These are phyloP conservation scores for Erythrobasidium yunnanense DNA, from an alignment of 768 basidiomycete species.

Conservation along the genomic window DNA sequence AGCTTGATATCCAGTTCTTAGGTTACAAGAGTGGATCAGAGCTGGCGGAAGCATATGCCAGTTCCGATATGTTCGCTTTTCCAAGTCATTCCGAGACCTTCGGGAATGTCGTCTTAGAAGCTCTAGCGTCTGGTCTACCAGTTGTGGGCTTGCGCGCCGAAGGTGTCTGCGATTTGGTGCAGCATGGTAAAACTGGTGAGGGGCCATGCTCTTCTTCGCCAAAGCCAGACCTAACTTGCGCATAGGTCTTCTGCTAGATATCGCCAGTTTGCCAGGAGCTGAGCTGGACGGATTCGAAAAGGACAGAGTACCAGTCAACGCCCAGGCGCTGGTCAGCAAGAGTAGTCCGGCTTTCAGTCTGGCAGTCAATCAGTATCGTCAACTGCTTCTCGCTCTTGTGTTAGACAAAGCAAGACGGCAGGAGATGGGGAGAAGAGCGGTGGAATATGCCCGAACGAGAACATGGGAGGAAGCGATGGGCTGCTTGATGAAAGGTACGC, in stretches of 20 bases:
- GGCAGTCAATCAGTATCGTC: background rate
- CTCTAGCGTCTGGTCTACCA: constrained; percentile 46
- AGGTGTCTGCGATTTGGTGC: constrained; percentile 41
- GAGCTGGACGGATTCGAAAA: background rate
- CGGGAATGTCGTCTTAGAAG: constrained; percentile 47
- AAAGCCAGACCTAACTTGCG: too few relatives aligned
- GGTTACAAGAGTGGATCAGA: constrained; percentile 42
- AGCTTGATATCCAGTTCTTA: constrained; percentile 37
- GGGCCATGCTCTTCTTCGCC: too few relatives aligned
- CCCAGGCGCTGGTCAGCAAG: background rate
- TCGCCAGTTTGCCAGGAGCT: constrained; percentile 16
- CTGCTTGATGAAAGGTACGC: background rate
- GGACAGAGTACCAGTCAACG: background rate
- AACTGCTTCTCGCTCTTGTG: background rate
- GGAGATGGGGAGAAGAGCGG: background rate
- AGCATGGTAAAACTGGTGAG: constrained; percentile 29
- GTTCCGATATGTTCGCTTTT: constrained; percentile 47
- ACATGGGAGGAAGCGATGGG: constrained; percentile 24
- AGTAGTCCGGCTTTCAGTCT: background rate
- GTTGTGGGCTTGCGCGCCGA: constrained; percentile 46
- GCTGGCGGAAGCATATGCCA: constrained; percentile 45
- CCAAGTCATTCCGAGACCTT: constrained; percentile 42
- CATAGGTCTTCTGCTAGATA: constrained; percentile 32
- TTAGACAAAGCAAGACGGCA: background rate
- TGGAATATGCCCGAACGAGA: background rate